Percentiles rank a stretch among this genome's conserved stretches.
phyloP scores from a whole-genome alignment of 805 yeast genomes.

The Teunomyces pallodes region DNA sequence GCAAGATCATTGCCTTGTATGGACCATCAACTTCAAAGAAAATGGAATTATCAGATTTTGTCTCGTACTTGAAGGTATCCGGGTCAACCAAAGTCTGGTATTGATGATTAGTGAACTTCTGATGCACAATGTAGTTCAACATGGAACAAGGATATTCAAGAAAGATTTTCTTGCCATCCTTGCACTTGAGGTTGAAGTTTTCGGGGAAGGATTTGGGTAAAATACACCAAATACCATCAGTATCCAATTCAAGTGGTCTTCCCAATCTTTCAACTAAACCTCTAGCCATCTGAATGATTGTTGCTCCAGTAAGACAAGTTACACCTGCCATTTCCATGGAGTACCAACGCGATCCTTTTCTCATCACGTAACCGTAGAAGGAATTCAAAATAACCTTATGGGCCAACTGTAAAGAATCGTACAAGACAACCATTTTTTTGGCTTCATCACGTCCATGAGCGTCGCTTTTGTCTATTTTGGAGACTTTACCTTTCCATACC shows the following conservation, averaged over 20 bases:
- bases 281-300: slow-evolving; percentile 96
- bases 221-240: slow-evolving; percentile 99
- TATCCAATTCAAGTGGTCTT: slow-evolving; percentile 91
- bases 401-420: slow-evolving; percentile 93
- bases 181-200: slow-evolving; percentile 65
- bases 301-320: slow-evolving; percentile 96
- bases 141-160: slow-evolving; percentile 94
- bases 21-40: slow-evolving; percentile 99
- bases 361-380: slow-evolving; percentile 97
- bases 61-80: slow-evolving; percentile 62
- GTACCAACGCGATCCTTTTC: slow-evolving; percentile 98
- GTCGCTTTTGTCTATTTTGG: slow-evolving; percentile 52
- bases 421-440: slow-evolving; percentile 85
- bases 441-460: slow-evolving; percentile 79
- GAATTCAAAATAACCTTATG: slow-evolving; percentile 96
- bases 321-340: slow-evolving; percentile 99
- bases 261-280: slow-evolving; percentile 88
- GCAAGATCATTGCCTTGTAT: slow-evolving; percentile 93
- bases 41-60: slow-evolving; percentile 86
- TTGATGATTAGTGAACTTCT: slow-evolving; percentile 88
- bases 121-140: slow-evolving; percentile 91
- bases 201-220: slow-evolving; percentile 93
- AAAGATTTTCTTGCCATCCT: slow-evolving; percentile 72
- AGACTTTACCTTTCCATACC: slow-evolving; percentile 83
- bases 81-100: slow-evolving; percentile 85